A percentile compares a stretch with the other conserved stretches of the same genome.
These are phyloP conservation scores for Gynandropsis gynandra DNA, from an alignment of 345 rosid species.

Conservation along the genomic window DNA sequence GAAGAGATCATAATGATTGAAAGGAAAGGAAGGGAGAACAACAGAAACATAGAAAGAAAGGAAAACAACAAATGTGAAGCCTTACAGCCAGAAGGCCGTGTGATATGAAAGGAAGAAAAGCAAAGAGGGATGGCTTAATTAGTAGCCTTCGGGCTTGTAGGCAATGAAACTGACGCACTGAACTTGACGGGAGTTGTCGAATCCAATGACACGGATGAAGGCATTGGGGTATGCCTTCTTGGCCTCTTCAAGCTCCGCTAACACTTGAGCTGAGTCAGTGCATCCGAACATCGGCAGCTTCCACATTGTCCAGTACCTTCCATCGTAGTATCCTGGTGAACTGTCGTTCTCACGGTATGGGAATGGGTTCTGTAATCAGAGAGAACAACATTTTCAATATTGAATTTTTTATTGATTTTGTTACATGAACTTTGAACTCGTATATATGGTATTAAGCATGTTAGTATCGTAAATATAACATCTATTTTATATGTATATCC, in stretches of 20 bases:
- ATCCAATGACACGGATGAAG: conserved; percentile 26
- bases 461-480: no score
- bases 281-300: conserved; percentile 36
- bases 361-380: neutral
- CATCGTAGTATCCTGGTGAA: conserved; percentile 17
- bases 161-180: conserved; percentile 10
- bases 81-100: no score
- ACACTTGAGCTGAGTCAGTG: conserved; percentile 22
- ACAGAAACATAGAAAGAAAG: neutral
- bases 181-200: conserved; percentile 26
- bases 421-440: no score
- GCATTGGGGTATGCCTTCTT: conserved; percentile 17
- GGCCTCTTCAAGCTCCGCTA: conserved; percentile 23
- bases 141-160: conserved; percentile 6
- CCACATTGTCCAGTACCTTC: conserved; percentile 32
- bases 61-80: neutral
- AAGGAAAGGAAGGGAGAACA: neutral
- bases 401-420: no score
- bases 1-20: neutral
- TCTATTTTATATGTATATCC: no score
- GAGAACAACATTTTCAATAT: neutral
- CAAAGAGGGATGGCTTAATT: no score
- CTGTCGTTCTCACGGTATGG: conserved; percentile 8
- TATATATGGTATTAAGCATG: no score
- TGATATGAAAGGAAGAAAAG: no score